phyloP scores from a whole-genome alignment of 257 asterid genomes.

The Gardenia jasminoides region DNA sequence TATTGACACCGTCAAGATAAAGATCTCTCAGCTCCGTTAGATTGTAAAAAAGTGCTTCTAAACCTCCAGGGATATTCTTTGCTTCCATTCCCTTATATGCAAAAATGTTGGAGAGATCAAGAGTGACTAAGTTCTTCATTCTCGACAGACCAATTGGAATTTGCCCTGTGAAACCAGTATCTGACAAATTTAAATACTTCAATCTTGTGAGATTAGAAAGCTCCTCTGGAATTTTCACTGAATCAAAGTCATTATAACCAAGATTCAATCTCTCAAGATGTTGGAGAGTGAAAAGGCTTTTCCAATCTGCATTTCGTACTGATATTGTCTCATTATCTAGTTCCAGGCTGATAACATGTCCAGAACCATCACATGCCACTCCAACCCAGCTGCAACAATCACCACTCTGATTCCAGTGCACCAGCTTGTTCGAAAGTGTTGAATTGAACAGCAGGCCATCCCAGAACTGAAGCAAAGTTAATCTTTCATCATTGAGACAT shows the following conservation, averaged over 20 bases:
- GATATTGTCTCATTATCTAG: not conserved
- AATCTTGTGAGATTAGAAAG: not conserved
- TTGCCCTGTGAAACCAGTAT: not conserved
- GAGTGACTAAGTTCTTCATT: conserved; percentile 6
- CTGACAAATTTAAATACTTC: not conserved
- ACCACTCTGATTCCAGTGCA: not conserved
- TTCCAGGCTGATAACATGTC: conserved; percentile 5
- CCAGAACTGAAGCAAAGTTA: conserved; percentile 2
- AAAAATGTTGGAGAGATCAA: conserved; percentile 15
- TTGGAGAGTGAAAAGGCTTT: not conserved
- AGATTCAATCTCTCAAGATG: conserved; percentile 1
- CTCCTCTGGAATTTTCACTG: not conserved
- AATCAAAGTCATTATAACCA: not conserved
- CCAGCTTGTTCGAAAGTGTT: not conserved
- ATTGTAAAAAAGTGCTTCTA: conserved; percentile 11
- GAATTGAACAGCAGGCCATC: not conserved
- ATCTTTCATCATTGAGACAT: conserved; percentile 7
- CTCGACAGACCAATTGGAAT: conserved; percentile 1
- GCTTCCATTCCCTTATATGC: not conserved
- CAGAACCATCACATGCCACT: not conserved
- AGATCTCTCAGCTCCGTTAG: conserved; percentile 7
- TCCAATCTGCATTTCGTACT: not conserved
- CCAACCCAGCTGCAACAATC: conserved; percentile 9
- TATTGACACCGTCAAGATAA: conserved; percentile 22
- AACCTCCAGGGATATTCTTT: not conserved